Conservation (phyloP, 345 rosid species). For the Eucalyptus marginata region DNA sequence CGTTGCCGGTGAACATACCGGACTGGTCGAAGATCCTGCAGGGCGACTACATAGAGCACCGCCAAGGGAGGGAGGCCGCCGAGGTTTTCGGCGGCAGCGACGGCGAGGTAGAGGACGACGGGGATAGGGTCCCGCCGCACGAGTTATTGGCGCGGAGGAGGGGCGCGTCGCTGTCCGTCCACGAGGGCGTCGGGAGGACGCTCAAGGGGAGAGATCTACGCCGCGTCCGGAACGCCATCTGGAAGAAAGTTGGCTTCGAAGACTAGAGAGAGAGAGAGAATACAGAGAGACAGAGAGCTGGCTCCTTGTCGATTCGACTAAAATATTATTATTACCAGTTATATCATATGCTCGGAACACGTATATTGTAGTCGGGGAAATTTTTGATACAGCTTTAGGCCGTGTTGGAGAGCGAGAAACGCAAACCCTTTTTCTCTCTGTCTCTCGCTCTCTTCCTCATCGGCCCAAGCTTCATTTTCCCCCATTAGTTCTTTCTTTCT, state of each 20-base stretch:
- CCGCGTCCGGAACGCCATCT: conserved; percentile 33
- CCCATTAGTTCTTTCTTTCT: background rate
- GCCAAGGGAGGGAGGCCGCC: background rate
- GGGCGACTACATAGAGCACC: background rate
- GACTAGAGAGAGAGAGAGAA: conserved; percentile 1
- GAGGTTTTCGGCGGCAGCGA: background rate
- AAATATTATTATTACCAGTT: background rate
- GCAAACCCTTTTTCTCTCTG: background rate
- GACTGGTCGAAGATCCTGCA: conserved; percentile 2
- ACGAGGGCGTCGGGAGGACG: conserved; percentile 39
- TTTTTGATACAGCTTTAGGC: background rate
- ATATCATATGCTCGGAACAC: background rate
- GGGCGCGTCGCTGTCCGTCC: conserved; percentile 31
- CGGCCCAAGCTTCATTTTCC: background rate
- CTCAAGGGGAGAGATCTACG: conserved; percentile 34
- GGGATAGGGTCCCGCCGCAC: conserved; percentile 21
- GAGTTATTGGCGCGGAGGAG: conserved; percentile 29
- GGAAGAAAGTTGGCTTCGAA: conserved; percentile 38
- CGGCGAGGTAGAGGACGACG: background rate
- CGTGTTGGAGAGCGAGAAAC: background rate
- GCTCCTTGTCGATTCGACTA: background rate
- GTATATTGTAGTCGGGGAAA: background rate
- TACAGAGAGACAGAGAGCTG: background rate
- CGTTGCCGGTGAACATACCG: conserved; percentile 10
- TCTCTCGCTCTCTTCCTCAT: background rate